phyloP scores from a whole-genome alignment of 2,329 filamentous ascomycete species.

The Penicillium sp. region DNA sequence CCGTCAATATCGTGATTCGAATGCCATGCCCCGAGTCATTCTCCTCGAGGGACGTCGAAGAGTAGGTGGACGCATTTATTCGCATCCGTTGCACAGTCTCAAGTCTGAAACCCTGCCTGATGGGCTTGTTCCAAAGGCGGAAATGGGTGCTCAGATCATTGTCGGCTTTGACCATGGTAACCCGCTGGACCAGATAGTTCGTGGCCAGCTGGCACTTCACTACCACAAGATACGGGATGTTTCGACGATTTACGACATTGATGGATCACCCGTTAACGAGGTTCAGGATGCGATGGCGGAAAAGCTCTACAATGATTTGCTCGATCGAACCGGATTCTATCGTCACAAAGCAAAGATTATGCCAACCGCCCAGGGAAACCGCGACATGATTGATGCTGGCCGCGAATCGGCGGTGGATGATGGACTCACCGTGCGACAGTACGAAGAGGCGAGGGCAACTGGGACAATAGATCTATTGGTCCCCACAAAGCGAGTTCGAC shows the following conservation, averaged over 20 bases:
- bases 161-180: conserved; percentile 96
- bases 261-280: conserved; percentile 65
- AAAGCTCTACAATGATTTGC: conserved; percentile 88
- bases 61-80: conserved; percentile 91
- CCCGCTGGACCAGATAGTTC: conserved; percentile 83
- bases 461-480: conserved; percentile 49
- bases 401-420: conserved; percentile 72
- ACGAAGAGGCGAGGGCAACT: conserved; percentile 67
- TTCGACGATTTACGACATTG: conserved; percentile 81
- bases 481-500: conserved; percentile 43
- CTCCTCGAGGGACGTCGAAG: conserved; percentile 83
- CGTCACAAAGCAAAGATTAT: conserved; percentile 72
- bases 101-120: conserved; percentile 51
- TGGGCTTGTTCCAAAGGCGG: conserved; percentile 70
- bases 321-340: conserved; percentile 87
- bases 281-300: conserved; percentile 79
- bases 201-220: conserved; percentile 81
- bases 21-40: conserved; percentile 67
- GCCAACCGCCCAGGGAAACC: conserved; percentile 77
- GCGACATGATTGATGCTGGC: conserved; percentile 75
- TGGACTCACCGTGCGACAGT: conserved; percentile 67
- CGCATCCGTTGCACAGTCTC: conserved; percentile 66
- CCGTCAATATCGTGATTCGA: conserved; percentile 69
- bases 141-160: conserved; percentile 98
- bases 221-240: conserved; percentile 78